Evolutionary conservation across 768 basidiomycete genomes (phyloP), one percentile per base, ranked within the genome.

Genomic region (Hortiboletus campestris): DNA sequence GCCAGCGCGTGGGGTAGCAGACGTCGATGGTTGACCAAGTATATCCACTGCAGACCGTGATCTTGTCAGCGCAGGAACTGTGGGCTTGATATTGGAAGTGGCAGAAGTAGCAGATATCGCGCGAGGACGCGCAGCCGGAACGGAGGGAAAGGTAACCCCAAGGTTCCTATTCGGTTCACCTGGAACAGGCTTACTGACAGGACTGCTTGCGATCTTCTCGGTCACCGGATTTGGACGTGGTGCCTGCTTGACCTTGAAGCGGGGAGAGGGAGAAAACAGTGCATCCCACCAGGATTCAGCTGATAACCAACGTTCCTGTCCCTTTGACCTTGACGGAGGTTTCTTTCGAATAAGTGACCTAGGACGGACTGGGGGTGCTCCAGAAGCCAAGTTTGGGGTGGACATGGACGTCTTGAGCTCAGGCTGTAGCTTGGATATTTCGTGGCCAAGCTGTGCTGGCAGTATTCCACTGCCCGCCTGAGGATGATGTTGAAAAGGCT

Each of bases 281-380:
- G 88, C 89, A 59, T 91, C 88, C 70, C 89, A 92, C 88, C 89
- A 90, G 17, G 85, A 84, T 71, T 91, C 88, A 0, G 88, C 81
- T 3, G 84, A 81, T 2, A 90, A 63, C 87, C 86, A 90, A 7
- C 84, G 75, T 31, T 88, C 84, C 58, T 76, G 81, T 13, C 74
- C 75, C 62, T 77, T 83, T 25, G 73, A 59, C 40, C 67, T 57
- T 46, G 53, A 53, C 2, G 51, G 57, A n/a, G 60, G 62, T 29
- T 63, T 58, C 62, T 63, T 60, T 55, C 65, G 69, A 31, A 53
- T 20, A 16, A 50, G 6, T 3, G 63, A 61, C 38, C 57, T 57
- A 10, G 47, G 32, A 16, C 58, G 57, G 28, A 25, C 51, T 7
- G 53, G 43, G 16, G 61, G 32, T 38, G 51, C 17, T 13, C 60